Percentiles rank a stretch among this genome's conserved stretches.
These are phyloP conservation scores for Penicillium psychrosexuale DNA, from an alignment of 2,329 filamentous ascomycete genomes.

Conservation along the genomic window DNA sequence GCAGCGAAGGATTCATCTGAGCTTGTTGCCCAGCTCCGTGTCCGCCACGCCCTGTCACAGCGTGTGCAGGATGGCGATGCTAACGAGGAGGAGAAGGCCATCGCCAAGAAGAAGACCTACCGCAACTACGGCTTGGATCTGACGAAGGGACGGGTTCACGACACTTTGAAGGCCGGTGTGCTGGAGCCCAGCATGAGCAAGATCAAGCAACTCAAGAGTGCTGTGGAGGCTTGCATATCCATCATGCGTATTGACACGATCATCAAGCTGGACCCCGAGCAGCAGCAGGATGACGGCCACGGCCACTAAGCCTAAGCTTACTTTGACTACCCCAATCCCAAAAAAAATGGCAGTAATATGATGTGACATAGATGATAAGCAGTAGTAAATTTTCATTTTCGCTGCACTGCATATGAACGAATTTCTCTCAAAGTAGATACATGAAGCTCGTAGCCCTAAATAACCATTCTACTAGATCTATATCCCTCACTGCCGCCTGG, in stretches of 20 bases:
- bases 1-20: constrained; percentile 95
- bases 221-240: constrained; percentile 95
- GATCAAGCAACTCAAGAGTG: constrained; percentile 95
- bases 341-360: constrained; percentile 35
- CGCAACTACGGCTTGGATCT: constrained; percentile 98
- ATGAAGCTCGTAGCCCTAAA: not conserved
- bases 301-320: constrained; percentile 60
- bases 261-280: constrained; percentile 95
- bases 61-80: constrained; percentile 78
- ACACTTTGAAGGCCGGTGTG: constrained; percentile 91
- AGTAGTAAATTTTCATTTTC: constrained; percentile 15
- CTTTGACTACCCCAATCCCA: constrained; percentile 15
- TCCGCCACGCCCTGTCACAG: constrained; percentile 89
- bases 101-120: constrained; percentile 93
- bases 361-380: constrained; percentile 27
- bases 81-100: constrained; percentile 77
- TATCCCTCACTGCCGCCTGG: constrained; percentile 39
- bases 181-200: constrained; percentile 98
- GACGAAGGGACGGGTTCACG: constrained; percentile 81
- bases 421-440: constrained; percentile 6
- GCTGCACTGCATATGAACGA: constrained; percentile 22
- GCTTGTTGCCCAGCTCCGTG: constrained; percentile 90
- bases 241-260: constrained; percentile 99
- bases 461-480: not conserved
- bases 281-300: constrained; percentile 77